These are phyloP conservation scores for Fomitopsis betulina DNA, from an alignment of 1,284 basidiomycete species.

Conservation along the genomic window DNA sequence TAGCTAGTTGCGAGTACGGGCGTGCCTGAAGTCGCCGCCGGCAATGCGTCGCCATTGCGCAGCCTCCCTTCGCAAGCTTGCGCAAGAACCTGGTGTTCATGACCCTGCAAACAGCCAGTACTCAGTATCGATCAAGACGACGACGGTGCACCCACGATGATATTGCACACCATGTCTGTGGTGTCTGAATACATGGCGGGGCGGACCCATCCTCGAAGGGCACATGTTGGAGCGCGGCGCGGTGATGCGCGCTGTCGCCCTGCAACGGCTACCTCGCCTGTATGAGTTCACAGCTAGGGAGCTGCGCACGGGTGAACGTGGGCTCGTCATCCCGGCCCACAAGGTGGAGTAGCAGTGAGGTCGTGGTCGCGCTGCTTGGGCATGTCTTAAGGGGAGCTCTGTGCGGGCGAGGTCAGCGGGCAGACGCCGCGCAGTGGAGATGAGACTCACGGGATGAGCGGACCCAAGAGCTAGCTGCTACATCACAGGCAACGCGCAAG, in stretches of 20 bases:
- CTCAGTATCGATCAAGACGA: slow-evolving; percentile 3
- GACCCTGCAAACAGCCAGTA: slow-evolving; percentile 55
- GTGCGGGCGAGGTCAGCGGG: neutral
- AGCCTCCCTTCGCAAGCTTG: slow-evolving; percentile 59
- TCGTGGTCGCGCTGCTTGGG: slow-evolving; percentile 68
- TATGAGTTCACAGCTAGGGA: slow-evolving; percentile 55
- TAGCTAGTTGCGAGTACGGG: too few relatives aligned
- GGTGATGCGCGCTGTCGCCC: slow-evolving; percentile 80
- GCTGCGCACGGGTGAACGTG: slow-evolving; percentile 45
- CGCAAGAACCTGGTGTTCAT: slow-evolving; percentile 72
- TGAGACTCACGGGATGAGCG: slow-evolving; percentile 53
- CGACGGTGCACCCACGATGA: slow-evolving; percentile 41
- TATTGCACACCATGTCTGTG: slow-evolving; percentile 81
- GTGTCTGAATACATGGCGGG: slow-evolving; percentile 84
- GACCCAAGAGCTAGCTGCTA: slow-evolving; percentile 53
- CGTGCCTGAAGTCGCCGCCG: slow-evolving; percentile 51
- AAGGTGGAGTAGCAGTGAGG: slow-evolving; percentile 76
- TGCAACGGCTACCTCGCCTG: slow-evolving; percentile 70
- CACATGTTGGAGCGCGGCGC: slow-evolving; percentile 69
- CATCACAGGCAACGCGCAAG: slow-evolving; percentile 60
- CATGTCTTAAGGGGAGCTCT: slow-evolving; percentile 82
- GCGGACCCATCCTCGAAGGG: slow-evolving; percentile 75
- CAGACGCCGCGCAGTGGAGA: slow-evolving; percentile 15
- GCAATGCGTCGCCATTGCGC: slow-evolving; percentile 59
- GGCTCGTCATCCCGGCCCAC: slow-evolving; percentile 74